Evolutionary conservation across 495 filamentous ascomycete genomes (phyloP), one percentile per base, ranked within the genome.

Genomic region (Daldinia bambusicola): DNA sequence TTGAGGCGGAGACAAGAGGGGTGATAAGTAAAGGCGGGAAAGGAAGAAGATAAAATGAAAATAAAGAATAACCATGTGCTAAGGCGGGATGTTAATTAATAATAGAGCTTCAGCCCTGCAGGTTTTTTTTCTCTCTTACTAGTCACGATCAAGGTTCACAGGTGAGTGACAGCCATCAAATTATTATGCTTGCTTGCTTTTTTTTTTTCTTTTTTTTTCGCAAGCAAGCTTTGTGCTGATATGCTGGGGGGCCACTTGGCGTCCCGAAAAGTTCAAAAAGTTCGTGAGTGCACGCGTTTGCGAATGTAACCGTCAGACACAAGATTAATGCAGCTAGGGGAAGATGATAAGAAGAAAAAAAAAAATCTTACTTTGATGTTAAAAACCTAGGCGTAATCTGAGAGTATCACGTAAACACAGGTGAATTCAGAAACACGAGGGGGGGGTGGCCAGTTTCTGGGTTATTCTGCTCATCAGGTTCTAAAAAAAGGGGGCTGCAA

Each of bases 101-200:
- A 62, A 51, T 58, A 51, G 48, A 63, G 36, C 50, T 63, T 34
- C 9, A 32, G n/a, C 26, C 52, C 22, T 66, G 41, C 55, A 53
- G 10, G 50, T 32, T 30, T 30, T 53, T 53, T 53, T 13, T 43
- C 61, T 55, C 26, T 26, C 26, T 61, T 51, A 43, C 66, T 68
- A 5, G 52, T 69, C 59, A 52, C 32, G 26, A 32, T 61, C 53
- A 56, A 56, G 45, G 53, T 45, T 55, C 43, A 37, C 20, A 41
- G 12, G 22, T 53, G 6, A 12, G 22, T 53, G 6, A 12, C 7
- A 53, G 12, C 50, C 20, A 32, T 31, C 30, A 53, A 7, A 53
- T 31, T 8, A 32, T 53, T 53, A 53, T 53, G 69, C 57, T 71
- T 67, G 56, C 45, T 70, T 62, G 62, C 62, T 65, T 53, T 16